phyloP scores from a whole-genome alignment of 2,329 filamentous ascomycete genomes.

The Cercospora canescens region DNA sequence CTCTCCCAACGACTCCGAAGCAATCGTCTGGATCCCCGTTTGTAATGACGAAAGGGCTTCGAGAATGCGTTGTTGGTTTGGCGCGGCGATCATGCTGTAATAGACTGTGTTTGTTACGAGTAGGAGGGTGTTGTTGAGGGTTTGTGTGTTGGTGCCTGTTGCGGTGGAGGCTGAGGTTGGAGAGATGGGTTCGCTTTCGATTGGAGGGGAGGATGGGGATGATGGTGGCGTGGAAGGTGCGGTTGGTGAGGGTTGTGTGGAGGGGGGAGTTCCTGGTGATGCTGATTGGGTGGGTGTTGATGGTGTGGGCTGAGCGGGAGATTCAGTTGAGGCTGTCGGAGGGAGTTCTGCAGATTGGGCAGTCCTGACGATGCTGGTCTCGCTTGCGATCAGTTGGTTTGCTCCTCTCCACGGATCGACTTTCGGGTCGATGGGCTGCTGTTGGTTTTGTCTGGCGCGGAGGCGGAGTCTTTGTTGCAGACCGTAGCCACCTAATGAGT shows the following conservation, averaged over 20 bases:
- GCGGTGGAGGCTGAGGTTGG: not conserved
- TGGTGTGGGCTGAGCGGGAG: not conserved
- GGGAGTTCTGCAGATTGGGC: too few species aligned
- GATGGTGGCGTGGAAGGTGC: too few species aligned
- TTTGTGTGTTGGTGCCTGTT: not conserved
- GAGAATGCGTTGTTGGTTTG: not conserved
- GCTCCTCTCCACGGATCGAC: not conserved
- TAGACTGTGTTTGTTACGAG: slow-evolving; percentile 10
- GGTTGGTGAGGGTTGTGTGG: too few species aligned
- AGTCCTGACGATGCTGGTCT: not conserved
- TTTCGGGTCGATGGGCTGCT: not conserved
- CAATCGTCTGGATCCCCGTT: not conserved
- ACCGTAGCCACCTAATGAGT: not conserved
- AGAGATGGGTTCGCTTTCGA: not conserved
- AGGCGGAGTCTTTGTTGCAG: not conserved
- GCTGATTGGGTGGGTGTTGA: not conserved
- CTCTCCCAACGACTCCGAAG: not conserved
- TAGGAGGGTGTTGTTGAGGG: not conserved
- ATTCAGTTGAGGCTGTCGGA: not conserved
- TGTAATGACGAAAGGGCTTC: not conserved
- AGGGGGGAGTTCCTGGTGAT: too few species aligned
- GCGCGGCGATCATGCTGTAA: slow-evolving; percentile 11
- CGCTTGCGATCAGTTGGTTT: not conserved
- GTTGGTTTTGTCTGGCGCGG: not conserved
- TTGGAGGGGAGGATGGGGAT: too few species aligned